A percentile compares a stretch with the other conserved stretches of the same genome.
These are phyloP conservation scores for Styphnolobium japonicum DNA, from an alignment of 306 rosid species.

Conservation along the genomic window DNA sequence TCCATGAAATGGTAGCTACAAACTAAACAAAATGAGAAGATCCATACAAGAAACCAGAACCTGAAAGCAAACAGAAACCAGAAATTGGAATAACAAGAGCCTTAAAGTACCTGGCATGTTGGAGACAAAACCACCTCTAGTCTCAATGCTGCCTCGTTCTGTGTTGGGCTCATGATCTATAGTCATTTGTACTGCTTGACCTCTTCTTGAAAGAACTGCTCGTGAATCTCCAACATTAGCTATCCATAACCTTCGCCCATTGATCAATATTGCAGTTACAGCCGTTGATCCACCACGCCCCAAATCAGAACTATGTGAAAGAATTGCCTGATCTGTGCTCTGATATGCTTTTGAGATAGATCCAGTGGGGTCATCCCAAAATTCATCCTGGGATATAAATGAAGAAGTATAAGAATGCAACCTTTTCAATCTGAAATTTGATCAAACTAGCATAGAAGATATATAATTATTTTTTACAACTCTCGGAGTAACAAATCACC, in stretches of 20 bases:
- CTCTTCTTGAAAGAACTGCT: conserved; percentile 79
- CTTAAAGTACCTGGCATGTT: conserved; percentile 80
- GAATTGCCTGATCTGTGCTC: conserved; percentile 86
- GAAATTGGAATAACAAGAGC: neutral
- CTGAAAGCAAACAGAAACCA: neutral
- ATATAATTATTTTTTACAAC: neutral
- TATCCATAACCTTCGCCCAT: conserved; percentile 61
- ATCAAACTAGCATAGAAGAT: conserved; percentile 10
- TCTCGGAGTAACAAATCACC: conserved; percentile 42
- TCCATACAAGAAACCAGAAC: neutral
- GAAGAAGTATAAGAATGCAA: conserved; percentile 19
- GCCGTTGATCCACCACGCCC: conserved; percentile 98
- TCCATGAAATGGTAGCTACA: neutral
- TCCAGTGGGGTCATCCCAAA: conserved; percentile 74
- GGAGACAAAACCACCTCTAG: conserved; percentile 93
- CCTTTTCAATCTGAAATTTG: neutral
- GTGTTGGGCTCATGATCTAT: conserved; percentile 86
- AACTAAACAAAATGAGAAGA: neutral
- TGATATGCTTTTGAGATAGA: conserved; percentile 85
- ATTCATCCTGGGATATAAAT: conserved; percentile 61
- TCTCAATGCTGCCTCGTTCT: conserved; percentile 79
- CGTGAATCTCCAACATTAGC: conserved; percentile 97
- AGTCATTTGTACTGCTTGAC: conserved; percentile 80
- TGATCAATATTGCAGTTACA: conserved; percentile 84
- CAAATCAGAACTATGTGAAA: conserved; percentile 84